These are phyloP conservation scores for Metschnikowia lunata DNA, from an alignment of 805 yeast genomes.

Conservation along the genomic window DNA sequence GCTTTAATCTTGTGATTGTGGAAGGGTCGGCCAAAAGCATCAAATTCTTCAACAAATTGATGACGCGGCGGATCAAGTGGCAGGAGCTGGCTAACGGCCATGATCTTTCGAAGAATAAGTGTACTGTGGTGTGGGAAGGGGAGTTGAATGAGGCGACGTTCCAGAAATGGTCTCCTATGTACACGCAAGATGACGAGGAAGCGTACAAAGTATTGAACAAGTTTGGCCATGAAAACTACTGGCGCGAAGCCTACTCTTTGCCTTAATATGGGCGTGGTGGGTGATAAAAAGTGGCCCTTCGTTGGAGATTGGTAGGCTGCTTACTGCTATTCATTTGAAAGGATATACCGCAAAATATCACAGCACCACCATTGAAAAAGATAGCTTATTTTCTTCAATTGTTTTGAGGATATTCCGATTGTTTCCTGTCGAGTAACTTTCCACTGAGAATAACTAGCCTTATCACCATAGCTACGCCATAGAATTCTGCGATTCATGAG, in stretches of 20 bases:
- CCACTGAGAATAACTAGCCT: too few species aligned
- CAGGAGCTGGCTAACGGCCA: constrained; percentile 28
- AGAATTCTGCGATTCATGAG: too few species aligned
- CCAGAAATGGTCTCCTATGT: constrained; percentile 64
- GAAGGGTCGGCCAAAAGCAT: constrained; percentile 70
- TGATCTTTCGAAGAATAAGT: constrained; percentile 42
- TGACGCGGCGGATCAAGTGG: constrained; percentile 69
- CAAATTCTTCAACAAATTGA: constrained; percentile 57
- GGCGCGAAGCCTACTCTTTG: constrained; percentile 31
- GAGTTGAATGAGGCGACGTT: constrained; percentile 50
- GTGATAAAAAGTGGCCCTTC: too few species aligned
- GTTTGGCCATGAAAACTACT: constrained; percentile 56
- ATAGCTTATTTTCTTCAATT: too few species aligned
- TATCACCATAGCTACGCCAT: too few species aligned
- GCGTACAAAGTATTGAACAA: constrained; percentile 45
- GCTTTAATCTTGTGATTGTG: constrained; percentile 56
- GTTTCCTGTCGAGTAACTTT: too few species aligned
- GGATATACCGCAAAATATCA: too few species aligned
- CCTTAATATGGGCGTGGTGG: background rate
- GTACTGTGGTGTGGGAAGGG: constrained; percentile 69
- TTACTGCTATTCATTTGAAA: too few species aligned
- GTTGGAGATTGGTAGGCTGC: too few species aligned
- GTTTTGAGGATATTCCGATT: too few species aligned
- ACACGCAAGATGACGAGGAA: constrained; percentile 47
- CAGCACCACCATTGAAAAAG: too few species aligned